Base-by-base conservation (phyloP, 805 yeast species). In the Schwanniomyces sp. region DNA sequence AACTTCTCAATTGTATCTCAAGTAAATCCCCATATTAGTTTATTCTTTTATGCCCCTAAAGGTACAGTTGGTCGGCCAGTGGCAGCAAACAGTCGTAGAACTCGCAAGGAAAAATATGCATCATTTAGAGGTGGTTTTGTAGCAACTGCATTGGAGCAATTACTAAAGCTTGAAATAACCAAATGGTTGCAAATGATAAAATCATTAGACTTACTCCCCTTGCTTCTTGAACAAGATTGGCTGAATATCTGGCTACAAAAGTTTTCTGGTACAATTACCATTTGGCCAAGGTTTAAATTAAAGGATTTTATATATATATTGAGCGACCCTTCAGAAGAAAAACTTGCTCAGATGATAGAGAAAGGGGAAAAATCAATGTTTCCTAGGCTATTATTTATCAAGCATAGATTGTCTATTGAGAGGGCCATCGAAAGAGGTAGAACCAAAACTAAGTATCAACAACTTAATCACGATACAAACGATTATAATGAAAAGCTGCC, bases 61-160 rank as follows among this genome's bases (percentile, higher is more conserved):
- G 95, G 95, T 1, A 82, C 88, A 2, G 87, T 87, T 14, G 95
- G 95, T 0, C 72, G 85, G 47, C 95, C 95, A 0, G 88, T 88
- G 18, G 76, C 86, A 0, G 67, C 79, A 11, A 57, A 75, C 0
- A 74, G 75, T 43, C 76, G 86, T 0, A 65, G 64, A 43, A 68
- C 74, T 6, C 50, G 55, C 27, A 58, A 53, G 16, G 66, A 64
- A 41, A 64, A 62, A 47, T 70, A 58, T 46, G 75, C 74, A 5
- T 57, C 65, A 7, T 76, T 86, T 54, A 69, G 95, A 53, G 95
- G 95, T 7, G 95, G 94, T 1, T 86, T 88, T 52, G 58, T 88
- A 27, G 83, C 86, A 3, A 79, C 91, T 11, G 89, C 91, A 1
- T 50, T 81, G 27, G 94, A 88, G 55, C 86, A 84, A 51, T 72